Evolutionary conservation across 1,284 basidiomycete species (phyloP).

Genomic region (Cystobasidium pallidum): DNA sequence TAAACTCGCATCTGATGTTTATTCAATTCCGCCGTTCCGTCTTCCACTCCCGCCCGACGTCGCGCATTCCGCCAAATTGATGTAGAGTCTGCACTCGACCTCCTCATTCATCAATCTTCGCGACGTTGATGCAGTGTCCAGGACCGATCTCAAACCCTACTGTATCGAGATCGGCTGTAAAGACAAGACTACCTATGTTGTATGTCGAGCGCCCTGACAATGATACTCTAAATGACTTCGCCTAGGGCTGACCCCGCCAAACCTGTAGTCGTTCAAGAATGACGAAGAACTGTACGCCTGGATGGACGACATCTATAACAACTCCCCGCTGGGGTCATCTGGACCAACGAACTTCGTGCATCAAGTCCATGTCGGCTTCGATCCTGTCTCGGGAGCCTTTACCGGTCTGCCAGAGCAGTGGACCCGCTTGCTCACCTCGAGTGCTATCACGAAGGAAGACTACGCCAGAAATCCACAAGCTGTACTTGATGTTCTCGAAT

Average conservation of each 20-base stretch:
- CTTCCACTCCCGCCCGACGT: background rate
- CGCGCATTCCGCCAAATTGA: background rate
- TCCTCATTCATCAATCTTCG: constrained; percentile 67
- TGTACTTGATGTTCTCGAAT: constrained; percentile 94
- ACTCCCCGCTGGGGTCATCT: constrained; percentile 86
- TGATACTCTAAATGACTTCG: too few species aligned
- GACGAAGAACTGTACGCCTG: constrained; percentile 96
- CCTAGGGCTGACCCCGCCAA: too few species aligned
- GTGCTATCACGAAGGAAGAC: constrained; percentile 95
- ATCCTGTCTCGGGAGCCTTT: constrained; percentile 89
- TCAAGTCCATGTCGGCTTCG: constrained; percentile 97
- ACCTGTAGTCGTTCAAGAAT: constrained; percentile 79
- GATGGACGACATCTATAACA: constrained; percentile 93
- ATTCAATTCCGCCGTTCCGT: too few species aligned
- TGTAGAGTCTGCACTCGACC: constrained; percentile 67
- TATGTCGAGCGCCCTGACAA: too few species aligned
- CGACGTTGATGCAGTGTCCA: constrained; percentile 83
- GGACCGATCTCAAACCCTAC: constrained; percentile 90
- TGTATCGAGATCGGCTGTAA: constrained; percentile 83
- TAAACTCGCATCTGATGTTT: too few species aligned
- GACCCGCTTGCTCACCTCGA: constrained; percentile 91
- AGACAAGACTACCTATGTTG: constrained; percentile 63
- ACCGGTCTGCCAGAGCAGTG: constrained; percentile 97
- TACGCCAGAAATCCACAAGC: constrained; percentile 96
- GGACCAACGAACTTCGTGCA: constrained; percentile 97